Percentiles rank a stretch among this genome's conserved stretches.
phyloP scores from a whole-genome alignment of 2,329 filamentous ascomycete species.

The Leptosphaerulina australis region DNA sequence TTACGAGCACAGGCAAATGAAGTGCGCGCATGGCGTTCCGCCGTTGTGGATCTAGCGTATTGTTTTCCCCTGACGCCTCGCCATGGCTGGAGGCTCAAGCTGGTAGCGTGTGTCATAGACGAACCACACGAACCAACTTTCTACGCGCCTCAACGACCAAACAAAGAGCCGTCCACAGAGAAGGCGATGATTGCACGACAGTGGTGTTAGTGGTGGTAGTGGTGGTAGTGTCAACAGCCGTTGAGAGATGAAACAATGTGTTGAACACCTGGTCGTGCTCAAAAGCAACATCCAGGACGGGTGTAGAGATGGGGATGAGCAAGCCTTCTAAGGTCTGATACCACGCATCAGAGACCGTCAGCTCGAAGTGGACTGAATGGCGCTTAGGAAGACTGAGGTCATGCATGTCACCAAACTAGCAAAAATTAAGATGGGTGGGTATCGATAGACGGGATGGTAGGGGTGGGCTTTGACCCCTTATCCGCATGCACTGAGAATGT shows the following conservation, averaged over 20 bases:
- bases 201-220: not conserved
- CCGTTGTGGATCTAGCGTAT: conserved; percentile 13
- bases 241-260: not conserved
- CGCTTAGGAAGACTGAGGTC: conserved; percentile 34
- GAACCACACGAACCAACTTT: not conserved
- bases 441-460: conserved; percentile 40
- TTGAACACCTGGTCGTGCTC: too few relatives aligned
- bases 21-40: conserved; percentile 6
- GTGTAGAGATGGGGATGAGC: not conserved
- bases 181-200: not conserved
- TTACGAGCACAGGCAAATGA: conserved; percentile 6
- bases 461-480: conserved; percentile 27
- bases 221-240: not conserved
- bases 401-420: conserved; percentile 44
- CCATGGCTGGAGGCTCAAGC: conserved; percentile 7
- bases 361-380: conserved; percentile 36
- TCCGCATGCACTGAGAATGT: conserved; percentile 36
- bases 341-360: not conserved
- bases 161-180: not conserved
- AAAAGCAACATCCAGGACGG: not conserved
- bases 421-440: conserved; percentile 43
- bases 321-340: not conserved
- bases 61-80: conserved; percentile 9
- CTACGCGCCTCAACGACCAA: not conserved
- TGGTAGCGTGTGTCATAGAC: conserved; percentile 1